Conservation (phyloP, 2,329 filamentous ascomycete species). For the Lomentospora prolificans region DNA sequence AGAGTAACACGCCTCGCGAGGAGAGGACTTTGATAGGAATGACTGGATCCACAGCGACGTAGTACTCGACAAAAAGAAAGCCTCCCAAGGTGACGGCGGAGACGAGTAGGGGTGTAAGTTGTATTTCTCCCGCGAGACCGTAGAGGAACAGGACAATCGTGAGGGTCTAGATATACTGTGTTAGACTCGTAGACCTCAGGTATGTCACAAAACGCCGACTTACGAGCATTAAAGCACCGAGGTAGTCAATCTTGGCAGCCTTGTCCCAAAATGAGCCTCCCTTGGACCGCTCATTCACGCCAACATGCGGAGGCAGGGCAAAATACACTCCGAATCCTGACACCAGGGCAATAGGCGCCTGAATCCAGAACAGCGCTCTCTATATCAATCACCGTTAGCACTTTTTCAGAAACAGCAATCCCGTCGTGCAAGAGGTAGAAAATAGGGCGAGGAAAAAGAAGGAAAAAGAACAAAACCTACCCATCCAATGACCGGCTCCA, state of each 20-base stretch:
- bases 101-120: constrained; percentile 47
- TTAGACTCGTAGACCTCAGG: neutral
- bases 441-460: neutral
- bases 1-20: constrained; percentile 60
- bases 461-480: constrained; percentile 30
- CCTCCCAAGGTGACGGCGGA: constrained; percentile 41
- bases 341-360: constrained; percentile 53
- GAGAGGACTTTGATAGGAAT: constrained; percentile 62
- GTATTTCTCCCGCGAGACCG: constrained; percentile 55
- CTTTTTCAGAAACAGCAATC: neutral
- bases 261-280: constrained; percentile 24
- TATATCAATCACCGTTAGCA: constrained; percentile 19
- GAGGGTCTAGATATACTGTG: constrained; percentile 32
- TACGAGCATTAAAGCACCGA: constrained; percentile 59
- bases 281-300: constrained; percentile 1
- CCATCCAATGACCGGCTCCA: constrained; percentile 60
- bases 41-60: constrained; percentile 57
- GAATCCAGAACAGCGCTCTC: constrained; percentile 64
- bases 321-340: constrained; percentile 56
- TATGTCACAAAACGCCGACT: constrained; percentile 15
- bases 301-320: constrained; percentile 26
- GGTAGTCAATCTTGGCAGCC: constrained; percentile 62
- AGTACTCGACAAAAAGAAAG: constrained; percentile 55
- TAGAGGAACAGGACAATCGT: constrained; percentile 65
- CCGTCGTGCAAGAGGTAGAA: constrained; percentile 4